Evolutionary conservation across 2,329 filamentous ascomycete genomes (phyloP), one percentile per base, ranked within the genome.

Genomic region (Paraphoma sp.): DNA sequence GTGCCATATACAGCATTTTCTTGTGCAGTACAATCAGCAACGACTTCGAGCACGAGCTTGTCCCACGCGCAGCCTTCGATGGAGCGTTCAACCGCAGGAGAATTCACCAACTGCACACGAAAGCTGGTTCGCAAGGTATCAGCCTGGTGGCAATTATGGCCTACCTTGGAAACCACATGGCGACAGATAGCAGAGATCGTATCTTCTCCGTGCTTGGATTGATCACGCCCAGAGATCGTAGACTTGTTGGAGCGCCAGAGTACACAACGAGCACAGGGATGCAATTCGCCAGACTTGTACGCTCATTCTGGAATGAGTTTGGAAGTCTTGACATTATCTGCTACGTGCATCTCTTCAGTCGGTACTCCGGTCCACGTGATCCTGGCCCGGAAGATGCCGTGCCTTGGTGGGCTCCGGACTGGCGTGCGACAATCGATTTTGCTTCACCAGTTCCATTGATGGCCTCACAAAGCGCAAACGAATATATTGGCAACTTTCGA

Each of bases 361-460:
- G 64, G 6, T 63, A 67, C 38, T 58, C 68, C 2, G 62, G 56
- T 6, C 53, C 58, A 3, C 45, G 33, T 1, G 63, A 70, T 40
- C 48, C 54, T 1, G 65, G 60, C 1, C 2, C 36, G 8, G 41
- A 63, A 3, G 10, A 56, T n/a, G 59, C 59, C 5, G 54, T 63
- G 1, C 68, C 71, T 5, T 68, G 61, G 2, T 73, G 69, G 70
- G 55, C 60, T 8, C 71, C 71, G 3, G 70, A 73, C 42, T 74
- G 70, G 49, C 42, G 49, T 17, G 42, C 49, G 18, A 40, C 43
- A 4, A 65, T 67, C 43, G 64, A 70, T 11, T 70, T 62, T 44
- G 65, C 65, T 43, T 71, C 68, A 12, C 70, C 71, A n/a, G 69
- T 74, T 7, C 71, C 71, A 28, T 56, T 74, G 9, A 72, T 73